These are phyloP conservation scores for Bromus sterilis DNA, from an alignment of 176 grass and related monocot species.

Conservation along the genomic window DNA sequence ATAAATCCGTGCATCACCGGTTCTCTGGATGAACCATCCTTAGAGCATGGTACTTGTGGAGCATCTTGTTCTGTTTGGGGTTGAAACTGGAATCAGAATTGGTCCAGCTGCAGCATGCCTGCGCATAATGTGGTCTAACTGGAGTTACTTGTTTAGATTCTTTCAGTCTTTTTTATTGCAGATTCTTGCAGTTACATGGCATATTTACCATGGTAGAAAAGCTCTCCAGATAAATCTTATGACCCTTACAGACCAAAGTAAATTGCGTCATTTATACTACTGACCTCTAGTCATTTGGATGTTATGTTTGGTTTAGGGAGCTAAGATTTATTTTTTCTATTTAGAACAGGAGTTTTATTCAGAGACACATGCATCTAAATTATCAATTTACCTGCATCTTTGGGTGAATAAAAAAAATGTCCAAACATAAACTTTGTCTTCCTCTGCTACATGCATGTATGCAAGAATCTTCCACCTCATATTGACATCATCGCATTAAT, in stretches of 20 bases:
- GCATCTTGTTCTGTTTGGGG: no score
- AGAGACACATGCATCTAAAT: background rate
- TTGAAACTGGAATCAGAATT: constrained; percentile 13
- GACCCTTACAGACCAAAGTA: background rate
- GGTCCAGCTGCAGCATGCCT: background rate
- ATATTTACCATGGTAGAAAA: background rate
- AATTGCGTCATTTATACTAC: background rate
- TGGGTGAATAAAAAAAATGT: no score
- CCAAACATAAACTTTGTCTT: no score
- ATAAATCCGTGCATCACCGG: background rate
- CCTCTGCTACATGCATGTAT: no score
- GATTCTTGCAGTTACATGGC: background rate
- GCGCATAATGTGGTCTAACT: background rate
- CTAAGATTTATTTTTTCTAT: background rate
- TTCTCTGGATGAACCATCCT: background rate
- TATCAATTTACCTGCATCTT: no score
- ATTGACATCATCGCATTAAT: no score
- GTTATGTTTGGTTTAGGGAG: background rate
- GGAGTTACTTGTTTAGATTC: background rate
- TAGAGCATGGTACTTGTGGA: background rate
- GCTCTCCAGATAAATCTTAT: background rate
- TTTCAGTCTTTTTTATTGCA: background rate
- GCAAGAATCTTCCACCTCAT: no score
- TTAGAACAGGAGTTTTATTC: background rate
- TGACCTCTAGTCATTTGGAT: background rate